A percentile compares a stretch with the other conserved stretches of the same genome.
phyloP scores from a whole-genome alignment of 2,329 filamentous ascomycete genomes.

The Pseudogymnoascus sp. region DNA sequence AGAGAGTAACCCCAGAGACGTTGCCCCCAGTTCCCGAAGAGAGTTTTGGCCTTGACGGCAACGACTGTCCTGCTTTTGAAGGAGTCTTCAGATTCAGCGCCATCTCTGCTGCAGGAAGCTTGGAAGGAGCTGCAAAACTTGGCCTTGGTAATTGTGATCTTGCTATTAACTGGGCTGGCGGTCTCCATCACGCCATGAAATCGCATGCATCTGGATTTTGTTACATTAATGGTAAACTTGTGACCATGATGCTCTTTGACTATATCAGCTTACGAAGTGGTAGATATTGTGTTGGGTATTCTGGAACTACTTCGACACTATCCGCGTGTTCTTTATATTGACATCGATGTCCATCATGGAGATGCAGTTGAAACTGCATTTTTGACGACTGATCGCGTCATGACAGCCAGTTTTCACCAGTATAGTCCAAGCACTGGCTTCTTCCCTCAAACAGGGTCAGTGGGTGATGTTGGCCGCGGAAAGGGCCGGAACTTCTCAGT shows the following conservation, averaged over 20 bases:
- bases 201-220: slow-evolving; percentile 94
- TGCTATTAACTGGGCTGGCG: slow-evolving; percentile 96
- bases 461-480: slow-evolving; percentile 79
- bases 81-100: slow-evolving; percentile 93
- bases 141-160: slow-evolving; percentile 91
- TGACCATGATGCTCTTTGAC: slow-evolving; percentile 28
- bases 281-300: slow-evolving; percentile 92
- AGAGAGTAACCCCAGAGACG: slow-evolving; percentile 94
- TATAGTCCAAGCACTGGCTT: slow-evolving; percentile 67
- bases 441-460: slow-evolving; percentile 85
- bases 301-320: slow-evolving; percentile 85
- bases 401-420: slow-evolving; percentile 92
- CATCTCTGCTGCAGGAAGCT: slow-evolving; percentile 85
- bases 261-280: slow-evolving; percentile 29
- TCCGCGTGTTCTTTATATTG: slow-evolving; percentile 93
- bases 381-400: slow-evolving; percentile 84
- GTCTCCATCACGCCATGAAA: slow-evolving; percentile 95
- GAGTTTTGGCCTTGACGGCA: slow-evolving; percentile 86
- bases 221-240: slow-evolving; percentile 82
- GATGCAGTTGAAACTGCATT: slow-evolving; percentile 92
- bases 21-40: slow-evolving; percentile 91
- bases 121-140: slow-evolving; percentile 85
- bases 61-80: slow-evolving; percentile 98
- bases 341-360: slow-evolving; percentile 90
- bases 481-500: slow-evolving; percentile 82